Evolutionary conservation across 139 green algal genomes (phyloP), one percentile per base, ranked within the genome.

Genomic region (Closterium sp.): DNA sequence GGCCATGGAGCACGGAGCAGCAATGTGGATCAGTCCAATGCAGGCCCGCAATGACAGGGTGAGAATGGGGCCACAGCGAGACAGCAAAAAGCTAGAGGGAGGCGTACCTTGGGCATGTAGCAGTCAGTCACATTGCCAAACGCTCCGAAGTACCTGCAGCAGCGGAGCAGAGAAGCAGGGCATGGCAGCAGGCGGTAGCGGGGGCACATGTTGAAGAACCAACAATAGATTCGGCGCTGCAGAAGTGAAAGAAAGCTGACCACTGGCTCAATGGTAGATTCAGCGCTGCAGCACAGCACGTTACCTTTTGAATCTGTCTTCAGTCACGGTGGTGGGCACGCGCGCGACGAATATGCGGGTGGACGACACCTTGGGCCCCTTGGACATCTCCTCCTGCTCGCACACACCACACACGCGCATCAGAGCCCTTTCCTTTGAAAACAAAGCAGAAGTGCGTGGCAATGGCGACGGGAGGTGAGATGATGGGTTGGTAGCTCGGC

Each of bases 51-150:
- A 19, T 79, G 19, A 79, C 17, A 79, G 17, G 62, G 19, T 79
- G 62, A 79, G 19, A 79, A 79, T 79, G 19, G 17, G 19, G 62
- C 62, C 5, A 79, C 19, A 79, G 50, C 24, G 21, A 87, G 28
- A 17, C n/a, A 87, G 4, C 19, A 91, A 91, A 0, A 86, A 87
- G 31, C 27, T 32, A 89, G 30, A 88, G 42, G 89, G n/a, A 1
- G 17, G 19, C 62, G 4, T 30, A 96, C 94, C 28, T 96, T 96
- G 30, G 94, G 94, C 30, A 93, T 96, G n/a, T 96, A 96, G 87
- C 85, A 96, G 88, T 95, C 94, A 32, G 89, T 96, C 86, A 95
- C 89, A 4, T 34, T 96, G 21, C 96, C 89, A 96, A 96, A 86
- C 31, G 93, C 17, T 86, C 42, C 38, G 93, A 95, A 94, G 92